phyloP scores from a whole-genome alignment of 169 alveolate species.

The Plasmodium fragile region DNA sequence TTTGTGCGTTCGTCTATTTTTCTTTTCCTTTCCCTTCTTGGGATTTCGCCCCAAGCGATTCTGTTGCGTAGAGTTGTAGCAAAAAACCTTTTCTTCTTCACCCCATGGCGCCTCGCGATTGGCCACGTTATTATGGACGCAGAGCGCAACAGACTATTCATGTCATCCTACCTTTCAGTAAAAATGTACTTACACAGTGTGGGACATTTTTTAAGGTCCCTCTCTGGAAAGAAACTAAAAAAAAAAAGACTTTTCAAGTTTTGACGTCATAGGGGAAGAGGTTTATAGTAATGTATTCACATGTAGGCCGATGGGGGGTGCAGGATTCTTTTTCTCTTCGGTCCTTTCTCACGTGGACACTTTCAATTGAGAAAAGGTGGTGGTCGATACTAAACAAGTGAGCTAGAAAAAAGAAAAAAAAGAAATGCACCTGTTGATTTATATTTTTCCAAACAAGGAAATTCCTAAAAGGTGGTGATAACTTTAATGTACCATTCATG shows the following conservation, averaged over 20 bases:
- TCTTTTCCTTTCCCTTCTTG: neutral
- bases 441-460: neutral
- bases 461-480: neutral
- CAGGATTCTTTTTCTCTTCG: no score
- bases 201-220: neutral
- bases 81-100: neutral
- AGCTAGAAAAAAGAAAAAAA: neutral
- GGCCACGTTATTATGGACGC: neutral
- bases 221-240: neutral
- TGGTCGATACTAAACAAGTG: neutral
- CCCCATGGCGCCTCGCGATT: neutral
- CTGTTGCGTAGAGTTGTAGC: neutral
- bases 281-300: neutral
- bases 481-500: neutral
- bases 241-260: neutral
- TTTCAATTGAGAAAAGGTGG: no score
- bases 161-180: neutral
- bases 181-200: neutral
- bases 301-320: neutral
- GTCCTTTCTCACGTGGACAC: no score
- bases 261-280: neutral
- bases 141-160: neutral
- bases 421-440: neutral
- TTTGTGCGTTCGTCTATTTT: neutral
- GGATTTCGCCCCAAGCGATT: neutral